Evolutionary conservation across 208 protist species (phyloP).

Genomic region (Trypanosoma avium): DNA sequence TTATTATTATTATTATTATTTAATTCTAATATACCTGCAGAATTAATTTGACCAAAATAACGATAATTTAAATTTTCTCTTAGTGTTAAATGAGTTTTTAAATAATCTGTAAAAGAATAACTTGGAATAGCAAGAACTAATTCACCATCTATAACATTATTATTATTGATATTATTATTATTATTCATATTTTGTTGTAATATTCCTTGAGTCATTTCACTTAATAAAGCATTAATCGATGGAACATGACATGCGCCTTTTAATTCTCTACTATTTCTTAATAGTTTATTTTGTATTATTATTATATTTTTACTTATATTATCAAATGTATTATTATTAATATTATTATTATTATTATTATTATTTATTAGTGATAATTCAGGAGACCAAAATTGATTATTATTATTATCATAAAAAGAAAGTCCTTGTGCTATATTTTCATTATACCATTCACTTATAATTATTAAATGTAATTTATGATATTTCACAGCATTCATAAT

Average conservation of each 20-base stretch:
- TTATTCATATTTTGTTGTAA: constrained; percentile 6
- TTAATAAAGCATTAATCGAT: constrained; percentile 44
- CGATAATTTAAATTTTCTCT: background rate
- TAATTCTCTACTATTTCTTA: constrained; percentile 15
- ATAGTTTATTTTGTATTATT: too few species aligned
- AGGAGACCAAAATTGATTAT: constrained; percentile 1
- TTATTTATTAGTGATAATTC: background rate
- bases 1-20: background rate
- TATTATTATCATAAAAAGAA: constrained; percentile 7
- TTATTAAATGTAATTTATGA: constrained; percentile 37
- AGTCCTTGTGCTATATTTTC: constrained; percentile 14
- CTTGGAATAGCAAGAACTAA: too few species aligned
- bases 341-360: background rate
- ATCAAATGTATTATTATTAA: background rate
- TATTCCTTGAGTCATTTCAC: constrained; percentile 17
- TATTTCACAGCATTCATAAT: constrained; percentile 29
- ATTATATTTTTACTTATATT: too few species aligned
- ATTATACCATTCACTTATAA: constrained; percentile 57
- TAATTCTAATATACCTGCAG: constrained; percentile 11
- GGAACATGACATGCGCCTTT: constrained; percentile 45
- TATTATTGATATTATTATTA: background rate
- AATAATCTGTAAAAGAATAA: too few species aligned
- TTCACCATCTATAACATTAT: background rate
- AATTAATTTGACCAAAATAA: constrained; percentile 11
- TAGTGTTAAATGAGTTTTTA: too few species aligned